Conservation (phyloP, 352 stramenopile genomes). For the Thalassiosira pacifica region DNA sequence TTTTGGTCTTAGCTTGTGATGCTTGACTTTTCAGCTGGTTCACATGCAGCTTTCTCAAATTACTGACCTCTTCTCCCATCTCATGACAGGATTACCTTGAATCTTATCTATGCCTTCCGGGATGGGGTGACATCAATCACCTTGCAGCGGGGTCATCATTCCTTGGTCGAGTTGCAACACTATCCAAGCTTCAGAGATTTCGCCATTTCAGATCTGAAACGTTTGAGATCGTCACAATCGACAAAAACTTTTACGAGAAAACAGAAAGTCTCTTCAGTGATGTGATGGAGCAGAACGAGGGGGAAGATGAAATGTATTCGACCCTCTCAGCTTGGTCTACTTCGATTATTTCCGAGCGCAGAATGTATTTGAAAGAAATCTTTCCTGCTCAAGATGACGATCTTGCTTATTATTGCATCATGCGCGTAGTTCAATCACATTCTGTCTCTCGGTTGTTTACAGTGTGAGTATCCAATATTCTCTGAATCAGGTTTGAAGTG, state of each 20-base stretch:
- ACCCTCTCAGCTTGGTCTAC: slow-evolving; percentile 73
- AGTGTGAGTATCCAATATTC: slow-evolving; percentile 38
- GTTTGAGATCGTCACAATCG: slow-evolving; percentile 79
- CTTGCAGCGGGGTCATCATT: slow-evolving; percentile 70
- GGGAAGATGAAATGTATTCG: slow-evolving; percentile 72
- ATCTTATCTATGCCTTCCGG: slow-evolving; percentile 71
- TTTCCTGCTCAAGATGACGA: slow-evolving; percentile 48
- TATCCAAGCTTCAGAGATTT: slow-evolving; percentile 70
- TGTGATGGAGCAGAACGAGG: slow-evolving; percentile 71
- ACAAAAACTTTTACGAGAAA: slow-evolving; percentile 42
- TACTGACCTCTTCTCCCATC: too few species aligned
- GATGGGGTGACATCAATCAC: slow-evolving; percentile 71
- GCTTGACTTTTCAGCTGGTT: too few species aligned
- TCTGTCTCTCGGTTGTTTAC: slow-evolving; percentile 47
- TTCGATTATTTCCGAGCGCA: slow-evolving; percentile 62
- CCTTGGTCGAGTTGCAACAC: slow-evolving; percentile 63
- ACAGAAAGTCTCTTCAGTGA: slow-evolving; percentile 76
- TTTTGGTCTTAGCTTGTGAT: too few species aligned
- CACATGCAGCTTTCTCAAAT: too few species aligned
- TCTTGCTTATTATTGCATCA: slow-evolving; percentile 77
- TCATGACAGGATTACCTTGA: slow-evolving; percentile 82
- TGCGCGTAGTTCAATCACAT: slow-evolving; percentile 46
- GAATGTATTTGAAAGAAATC: slow-evolving; percentile 73
- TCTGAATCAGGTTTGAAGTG: neutral
- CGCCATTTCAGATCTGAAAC: slow-evolving; percentile 80